Conservation (phyloP, 1,139 yeast genomes). For the Geotrichum candidum region DNA sequence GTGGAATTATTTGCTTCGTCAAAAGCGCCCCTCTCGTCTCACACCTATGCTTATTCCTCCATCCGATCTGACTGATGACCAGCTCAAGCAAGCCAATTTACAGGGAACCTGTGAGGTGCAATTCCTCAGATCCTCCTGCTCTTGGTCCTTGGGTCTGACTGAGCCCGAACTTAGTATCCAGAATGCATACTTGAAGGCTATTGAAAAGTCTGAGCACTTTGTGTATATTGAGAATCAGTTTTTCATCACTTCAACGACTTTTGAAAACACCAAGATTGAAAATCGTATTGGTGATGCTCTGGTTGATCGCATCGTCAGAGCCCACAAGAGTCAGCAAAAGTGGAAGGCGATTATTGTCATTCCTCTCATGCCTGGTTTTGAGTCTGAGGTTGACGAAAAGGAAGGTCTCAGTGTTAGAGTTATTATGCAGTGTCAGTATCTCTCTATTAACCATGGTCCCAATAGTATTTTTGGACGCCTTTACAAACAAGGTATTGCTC, state of each 20-base stretch:
- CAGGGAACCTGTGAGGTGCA: conserved; percentile 92
- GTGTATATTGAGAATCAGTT: conserved; percentile 94
- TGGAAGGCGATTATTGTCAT: conserved; percentile 92
- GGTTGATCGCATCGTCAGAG: conserved; percentile 87
- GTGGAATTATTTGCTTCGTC: conserved; percentile 91
- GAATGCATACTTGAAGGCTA: conserved; percentile 82
- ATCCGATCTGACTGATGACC: conserved; percentile 71
- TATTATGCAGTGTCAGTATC: conserved; percentile 94
- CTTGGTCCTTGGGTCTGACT: conserved; percentile 86
- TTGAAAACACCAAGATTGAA: conserved; percentile 68
- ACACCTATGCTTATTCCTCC: conserved; percentile 94
- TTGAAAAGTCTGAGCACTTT: conserved; percentile 88
- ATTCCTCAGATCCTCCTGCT: conserved; percentile 77
- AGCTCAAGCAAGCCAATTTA: conserved; percentile 55
- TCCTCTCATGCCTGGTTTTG: conserved; percentile 97
- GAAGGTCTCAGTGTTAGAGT: conserved; percentile 93
- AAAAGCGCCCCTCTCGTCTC: conserved; percentile 87
- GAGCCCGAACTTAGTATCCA: conserved; percentile 87
- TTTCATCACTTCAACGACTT: conserved; percentile 78
- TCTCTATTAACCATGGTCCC: conserved; percentile 87
- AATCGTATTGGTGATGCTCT: conserved; percentile 94
- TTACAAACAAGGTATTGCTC: conserved; percentile 67
- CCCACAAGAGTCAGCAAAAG: conserved; percentile 63
- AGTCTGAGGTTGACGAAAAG: conserved; percentile 85
- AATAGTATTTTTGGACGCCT: conserved; percentile 85